These are phyloP conservation scores for Skeletonema potamos DNA, from an alignment of 108 stramenopile species.

Conservation along the genomic window DNA sequence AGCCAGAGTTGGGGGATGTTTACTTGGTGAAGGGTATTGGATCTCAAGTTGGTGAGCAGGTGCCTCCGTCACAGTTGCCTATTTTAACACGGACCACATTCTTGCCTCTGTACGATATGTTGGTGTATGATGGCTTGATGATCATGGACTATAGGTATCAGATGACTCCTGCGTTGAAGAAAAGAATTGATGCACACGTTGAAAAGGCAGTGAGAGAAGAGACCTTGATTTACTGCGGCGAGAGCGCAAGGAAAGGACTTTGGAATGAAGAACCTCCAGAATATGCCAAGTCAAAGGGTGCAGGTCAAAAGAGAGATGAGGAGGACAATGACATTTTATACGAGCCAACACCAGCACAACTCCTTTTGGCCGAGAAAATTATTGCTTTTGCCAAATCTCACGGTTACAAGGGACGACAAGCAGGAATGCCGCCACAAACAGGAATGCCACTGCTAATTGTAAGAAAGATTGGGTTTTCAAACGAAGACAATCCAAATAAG, in stretches of 20 bases:
- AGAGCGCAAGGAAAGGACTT: constrained; percentile 4
- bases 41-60: constrained; percentile 5
- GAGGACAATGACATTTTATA: not conserved
- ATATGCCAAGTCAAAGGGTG: not conserved
- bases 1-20: constrained; percentile 13
- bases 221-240: constrained; percentile 12
- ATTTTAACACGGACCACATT: constrained; percentile 16
- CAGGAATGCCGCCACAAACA: not conserved
- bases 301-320: not conserved
- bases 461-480: constrained; percentile 8
- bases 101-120: constrained; percentile 17
- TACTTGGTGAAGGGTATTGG: constrained; percentile 20
- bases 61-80: not conserved
- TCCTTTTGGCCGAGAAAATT: constrained; percentile 10
- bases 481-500: constrained; percentile 7
- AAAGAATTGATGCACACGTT: constrained; percentile 8
- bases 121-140: constrained; percentile 28
- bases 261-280: constrained; percentile 22
- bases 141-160: not conserved
- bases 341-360: not conserved
- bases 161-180: not conserved
- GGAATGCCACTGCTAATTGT: not conserved
- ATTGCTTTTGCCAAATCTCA: constrained; percentile 1
- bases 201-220: constrained; percentile 7
- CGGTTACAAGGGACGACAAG: not conserved